These are phyloP conservation scores for Yamagishiella unicocca DNA, from an alignment of 139 green algal species.

Conservation along the genomic window DNA sequence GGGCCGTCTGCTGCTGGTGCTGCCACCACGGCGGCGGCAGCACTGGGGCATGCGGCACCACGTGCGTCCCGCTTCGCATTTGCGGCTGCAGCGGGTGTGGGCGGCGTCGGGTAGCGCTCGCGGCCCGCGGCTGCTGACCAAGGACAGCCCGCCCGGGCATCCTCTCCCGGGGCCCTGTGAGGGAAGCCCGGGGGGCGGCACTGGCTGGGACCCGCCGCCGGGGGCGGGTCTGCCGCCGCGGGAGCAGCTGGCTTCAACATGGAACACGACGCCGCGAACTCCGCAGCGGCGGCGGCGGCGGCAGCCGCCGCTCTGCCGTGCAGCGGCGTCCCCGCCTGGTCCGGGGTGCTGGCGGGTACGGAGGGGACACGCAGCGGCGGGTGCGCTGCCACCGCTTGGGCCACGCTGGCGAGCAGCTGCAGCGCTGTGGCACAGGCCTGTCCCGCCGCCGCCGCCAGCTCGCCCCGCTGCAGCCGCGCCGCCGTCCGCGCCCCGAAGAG, in stretches of 20 bases:
- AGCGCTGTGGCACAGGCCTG: neutral
- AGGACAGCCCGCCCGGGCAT: too few relatives aligned
- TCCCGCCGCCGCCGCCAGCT: neutral
- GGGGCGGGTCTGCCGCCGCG: neutral
- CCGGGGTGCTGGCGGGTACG: too few relatives aligned
- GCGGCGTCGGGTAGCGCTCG: too few relatives aligned
- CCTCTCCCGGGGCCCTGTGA: too few relatives aligned
- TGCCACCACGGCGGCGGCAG: neutral
- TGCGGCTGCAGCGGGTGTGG: neutral
- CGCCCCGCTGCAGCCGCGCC: neutral
- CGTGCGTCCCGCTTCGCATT: neutral
- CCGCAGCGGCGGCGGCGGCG: neutral
- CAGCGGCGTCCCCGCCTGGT: neutral
- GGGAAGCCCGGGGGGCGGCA: too few relatives aligned
- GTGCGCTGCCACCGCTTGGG: neutral
- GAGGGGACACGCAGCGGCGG: neutral
- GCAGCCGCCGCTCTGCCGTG: too few relatives aligned
- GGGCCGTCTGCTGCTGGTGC: too few relatives aligned
- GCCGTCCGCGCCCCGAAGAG: too few relatives aligned
- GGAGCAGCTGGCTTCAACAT: neutral
- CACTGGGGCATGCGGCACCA: neutral
- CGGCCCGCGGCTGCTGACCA: too few relatives aligned
- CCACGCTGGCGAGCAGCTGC: neutral
- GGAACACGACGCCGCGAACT: neutral
- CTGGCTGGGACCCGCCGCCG: too few relatives aligned